phyloP scores from a whole-genome alignment of 371 early-diverging fungal species.

The Parasitella parasitica region DNA sequence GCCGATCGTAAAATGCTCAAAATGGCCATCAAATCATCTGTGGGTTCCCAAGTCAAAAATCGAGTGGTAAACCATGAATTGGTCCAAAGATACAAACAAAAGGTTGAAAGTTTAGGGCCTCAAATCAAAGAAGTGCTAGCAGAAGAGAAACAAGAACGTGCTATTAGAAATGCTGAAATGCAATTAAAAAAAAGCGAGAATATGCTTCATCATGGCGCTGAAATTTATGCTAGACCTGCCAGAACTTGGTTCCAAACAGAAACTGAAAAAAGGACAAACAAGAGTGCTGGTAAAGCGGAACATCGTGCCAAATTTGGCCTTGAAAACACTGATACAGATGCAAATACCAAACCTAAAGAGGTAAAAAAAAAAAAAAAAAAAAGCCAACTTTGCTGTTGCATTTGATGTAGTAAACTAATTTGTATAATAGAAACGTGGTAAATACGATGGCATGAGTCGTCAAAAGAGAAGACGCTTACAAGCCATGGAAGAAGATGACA shows the following conservation, averaged over 20 bases:
- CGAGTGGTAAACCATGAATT: conserved; percentile 81
- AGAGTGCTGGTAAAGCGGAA: conserved; percentile 10
- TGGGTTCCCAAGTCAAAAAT: conserved; percentile 74
- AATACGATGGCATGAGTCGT: conserved; percentile 69
- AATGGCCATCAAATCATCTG: conserved; percentile 85
- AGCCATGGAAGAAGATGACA: conserved; percentile 60
- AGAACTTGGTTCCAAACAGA: conserved; percentile 93
- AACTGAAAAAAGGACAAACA: conserved; percentile 52
- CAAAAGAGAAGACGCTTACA: conserved; percentile 61
- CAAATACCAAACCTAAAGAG: conserved; percentile 29
- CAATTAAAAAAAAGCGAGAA: conserved; percentile 85
- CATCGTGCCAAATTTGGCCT: conserved; percentile 8
- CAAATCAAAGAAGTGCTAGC: conserved; percentile 77
- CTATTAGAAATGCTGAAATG: conserved; percentile 83
- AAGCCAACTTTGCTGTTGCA: too few species aligned
- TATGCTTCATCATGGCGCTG: conserved; percentile 77
- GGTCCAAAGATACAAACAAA: conserved; percentile 70
- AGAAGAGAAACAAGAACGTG: conserved; percentile 84
- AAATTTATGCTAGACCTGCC: conserved; percentile 89
- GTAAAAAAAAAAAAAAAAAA: not conserved
- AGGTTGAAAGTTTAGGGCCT: conserved; percentile 62
- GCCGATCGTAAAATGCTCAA: conserved; percentile 92
- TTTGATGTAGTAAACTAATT: not conserved
- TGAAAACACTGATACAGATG: not conserved
- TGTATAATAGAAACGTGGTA: conserved; percentile 45